These are phyloP conservation scores for Podaxis carcinomalis DNA, from an alignment of 768 basidiomycete species.

Conservation along the genomic window DNA sequence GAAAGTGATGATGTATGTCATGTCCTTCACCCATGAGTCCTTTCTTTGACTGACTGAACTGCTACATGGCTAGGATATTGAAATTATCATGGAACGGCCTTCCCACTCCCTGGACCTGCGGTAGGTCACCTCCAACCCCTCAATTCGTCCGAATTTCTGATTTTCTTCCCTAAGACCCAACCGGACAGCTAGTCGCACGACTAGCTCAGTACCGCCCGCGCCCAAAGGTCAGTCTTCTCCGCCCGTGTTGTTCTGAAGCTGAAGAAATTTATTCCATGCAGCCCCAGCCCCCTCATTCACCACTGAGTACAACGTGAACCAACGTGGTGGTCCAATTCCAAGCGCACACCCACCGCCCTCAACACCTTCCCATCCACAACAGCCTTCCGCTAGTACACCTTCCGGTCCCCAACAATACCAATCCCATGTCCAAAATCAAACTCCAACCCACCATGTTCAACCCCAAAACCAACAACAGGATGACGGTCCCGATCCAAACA, in stretches of 20 bases:
- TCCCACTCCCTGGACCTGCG: constrained; percentile 73
- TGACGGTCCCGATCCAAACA: constrained; percentile 58
- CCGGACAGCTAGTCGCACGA: constrained; percentile 11
- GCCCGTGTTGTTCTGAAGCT: neutral
- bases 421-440: constrained; percentile 7
- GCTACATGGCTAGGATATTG: constrained; percentile 57
- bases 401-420: constrained; percentile 15
- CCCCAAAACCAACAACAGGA: constrained; percentile 21
- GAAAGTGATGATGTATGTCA: constrained; percentile 38
- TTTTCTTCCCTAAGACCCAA: neutral
- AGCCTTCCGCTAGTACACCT: neutral
- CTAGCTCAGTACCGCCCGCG: constrained; percentile 13
- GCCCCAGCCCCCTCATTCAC: constrained; percentile 59
- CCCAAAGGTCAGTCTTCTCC: constrained; percentile 14
- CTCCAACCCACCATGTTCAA: constrained; percentile 9
- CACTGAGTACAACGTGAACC: constrained; percentile 78
- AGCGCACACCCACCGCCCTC: constrained; percentile 15
- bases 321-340: constrained; percentile 46
- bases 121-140: constrained; percentile 29
- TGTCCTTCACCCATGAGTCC: neutral
- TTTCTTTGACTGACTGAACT: neutral
- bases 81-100: constrained; percentile 85
- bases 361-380: constrained; percentile 8
- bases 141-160: neutral
- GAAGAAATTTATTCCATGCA: constrained; percentile 19